Base-by-base conservation (phyloP, 1,284 basidiomycete genomes). In the Cutaneotrichosporon dermatis region DNA sequence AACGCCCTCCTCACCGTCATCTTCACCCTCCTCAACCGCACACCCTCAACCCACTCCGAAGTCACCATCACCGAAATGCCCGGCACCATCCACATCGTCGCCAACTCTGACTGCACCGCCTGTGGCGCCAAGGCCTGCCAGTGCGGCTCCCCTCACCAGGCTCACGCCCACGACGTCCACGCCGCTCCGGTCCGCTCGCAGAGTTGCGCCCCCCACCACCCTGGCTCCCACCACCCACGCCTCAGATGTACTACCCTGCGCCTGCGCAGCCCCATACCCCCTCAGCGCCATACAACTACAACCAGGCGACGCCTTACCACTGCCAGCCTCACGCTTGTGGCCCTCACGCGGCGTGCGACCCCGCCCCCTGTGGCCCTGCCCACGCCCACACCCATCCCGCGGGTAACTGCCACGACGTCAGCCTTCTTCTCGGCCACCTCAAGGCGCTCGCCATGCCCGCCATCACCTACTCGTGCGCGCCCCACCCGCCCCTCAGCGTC, bases 341-440 rank as follows among this genome's bases (percentile, higher is more conserved):
- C 39, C 50, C 50, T 11, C 51, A 53, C 34, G 52, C 34, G 12
- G 52, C 41, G 3, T 54, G 52, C 34, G 41, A n/a, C 41, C 41
- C 52, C 25, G 33, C 33, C 8, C 41, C 52, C 33, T 44, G 42
- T 40, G 42, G 41, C 34, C 52, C 41, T 5, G 42, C 52, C 8
- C 52, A 43, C 34, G 52, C 52, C 13, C 52, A 54, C 41, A 15
- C 34, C 42, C 52, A 54, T 42, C 52, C 41, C 25, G 41, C 34
- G n/a, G 41, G 52, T 11, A 35, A 43, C 42, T 54, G 53, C 53
- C 61, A 63, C 61, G 61, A 63, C 52, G 61, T 63, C 39, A 55
- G 49, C 34, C 46, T 59, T 35, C 50, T 57, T 16, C 54, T 63
- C 15, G 25, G 16, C 42, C 58, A 63, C 54, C n/a, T 63, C 48